Conservation (phyloP, 331 rosid species). For the Dryas integrifolia region DNA sequence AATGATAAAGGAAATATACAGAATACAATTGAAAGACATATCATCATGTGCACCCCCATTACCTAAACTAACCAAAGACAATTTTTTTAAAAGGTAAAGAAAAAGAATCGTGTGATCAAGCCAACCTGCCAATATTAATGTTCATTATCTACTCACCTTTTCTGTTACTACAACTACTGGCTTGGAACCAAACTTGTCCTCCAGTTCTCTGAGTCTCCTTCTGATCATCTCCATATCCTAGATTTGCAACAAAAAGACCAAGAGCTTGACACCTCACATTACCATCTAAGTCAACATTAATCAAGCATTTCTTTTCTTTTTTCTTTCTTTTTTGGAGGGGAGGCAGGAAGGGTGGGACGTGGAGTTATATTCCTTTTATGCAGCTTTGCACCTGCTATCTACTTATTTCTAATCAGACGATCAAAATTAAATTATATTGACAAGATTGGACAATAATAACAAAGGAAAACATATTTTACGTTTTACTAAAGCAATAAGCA, state of each 20-base stretch:
- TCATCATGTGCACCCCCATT: background rate
- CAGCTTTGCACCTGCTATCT: background rate
- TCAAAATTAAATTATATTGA: background rate
- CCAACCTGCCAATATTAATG: background rate
- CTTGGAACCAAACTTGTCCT: constrained; percentile 51
- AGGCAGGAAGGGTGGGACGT: background rate
- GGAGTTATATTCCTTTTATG: background rate
- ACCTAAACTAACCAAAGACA: background rate
- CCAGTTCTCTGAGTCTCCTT: constrained; percentile 51
- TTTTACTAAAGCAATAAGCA: background rate
- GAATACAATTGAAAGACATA: background rate
- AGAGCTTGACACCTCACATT: background rate
- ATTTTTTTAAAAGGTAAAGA: background rate
- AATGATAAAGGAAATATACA: background rate
- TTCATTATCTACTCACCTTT: constrained; percentile 50
- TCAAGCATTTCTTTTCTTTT: background rate
- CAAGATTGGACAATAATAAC: background rate
- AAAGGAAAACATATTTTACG: background rate
- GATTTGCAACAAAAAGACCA: constrained; percentile 15
- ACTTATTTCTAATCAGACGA: background rate
- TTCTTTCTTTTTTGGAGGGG: too few relatives aligned
- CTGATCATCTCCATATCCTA: constrained; percentile 64
- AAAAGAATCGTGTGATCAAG: background rate
- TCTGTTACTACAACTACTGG: constrained; percentile 72
- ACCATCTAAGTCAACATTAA: constrained; percentile 17